A percentile compares a stretch with the other conserved stretches of the same genome.
Evolutionary conservation across 805 yeast genomes (phyloP).

Genomic region (Myxozyma geophila): DNA sequence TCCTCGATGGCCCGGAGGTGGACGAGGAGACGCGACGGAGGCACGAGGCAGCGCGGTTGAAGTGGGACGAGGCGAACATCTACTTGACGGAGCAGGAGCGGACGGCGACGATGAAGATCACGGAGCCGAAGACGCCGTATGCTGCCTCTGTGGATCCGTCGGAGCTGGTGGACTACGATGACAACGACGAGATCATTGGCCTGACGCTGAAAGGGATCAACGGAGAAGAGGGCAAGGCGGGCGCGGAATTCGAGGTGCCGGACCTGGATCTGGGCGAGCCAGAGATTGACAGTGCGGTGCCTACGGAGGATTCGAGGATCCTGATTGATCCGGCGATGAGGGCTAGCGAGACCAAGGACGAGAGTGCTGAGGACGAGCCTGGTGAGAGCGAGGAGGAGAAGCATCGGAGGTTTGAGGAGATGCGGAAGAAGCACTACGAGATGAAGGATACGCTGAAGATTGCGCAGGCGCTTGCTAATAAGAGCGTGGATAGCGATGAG

Average conservation of each 20-base stretch:
- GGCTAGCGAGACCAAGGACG: constrained; percentile 36
- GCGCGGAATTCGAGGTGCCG: constrained; percentile 38
- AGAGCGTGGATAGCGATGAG: constrained; percentile 26
- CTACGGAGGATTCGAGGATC: constrained; percentile 1
- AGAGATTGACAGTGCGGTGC: constrained; percentile 37
- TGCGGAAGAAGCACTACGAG: constrained; percentile 81
- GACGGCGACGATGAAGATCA: constrained; percentile 77
- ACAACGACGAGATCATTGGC: constrained; percentile 57
- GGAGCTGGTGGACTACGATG: constrained; percentile 73
- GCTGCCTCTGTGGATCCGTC: constrained; percentile 84
- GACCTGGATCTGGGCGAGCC: constrained; percentile 42
- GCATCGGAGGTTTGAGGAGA: constrained; percentile 71
- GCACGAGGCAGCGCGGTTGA: constrained; percentile 12
- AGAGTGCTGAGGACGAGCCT: constrained; percentile 41
- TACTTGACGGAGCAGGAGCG: constrained; percentile 74
- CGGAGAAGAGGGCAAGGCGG: constrained; percentile 31
- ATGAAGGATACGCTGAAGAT: constrained; percentile 44
- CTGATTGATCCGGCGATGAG: neutral
- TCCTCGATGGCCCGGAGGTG: neutral
- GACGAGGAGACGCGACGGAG: constrained; percentile 10
- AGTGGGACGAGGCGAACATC: constrained; percentile 86
- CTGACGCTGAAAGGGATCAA: constrained; percentile 51
- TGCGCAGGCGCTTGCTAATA: constrained; percentile 40
- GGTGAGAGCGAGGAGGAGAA: constrained; percentile 55
- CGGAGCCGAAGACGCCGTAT: constrained; percentile 95